Base-by-base conservation (phyloP, 192 early-diverging fungal species). In the Coemansia sp. region DNA sequence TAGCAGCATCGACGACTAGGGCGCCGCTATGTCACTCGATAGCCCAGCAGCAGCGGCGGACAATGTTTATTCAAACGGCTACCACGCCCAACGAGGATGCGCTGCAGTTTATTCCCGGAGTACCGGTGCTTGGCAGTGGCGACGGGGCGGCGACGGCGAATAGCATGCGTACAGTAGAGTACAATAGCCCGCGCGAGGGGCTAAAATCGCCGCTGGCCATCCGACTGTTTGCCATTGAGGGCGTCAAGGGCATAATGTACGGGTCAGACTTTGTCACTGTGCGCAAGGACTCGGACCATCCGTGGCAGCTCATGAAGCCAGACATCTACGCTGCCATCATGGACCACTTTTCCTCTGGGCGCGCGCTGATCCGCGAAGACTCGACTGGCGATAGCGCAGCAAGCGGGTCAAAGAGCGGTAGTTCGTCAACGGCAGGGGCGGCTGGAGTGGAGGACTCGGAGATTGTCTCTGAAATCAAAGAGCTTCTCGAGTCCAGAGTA, bases 251-350 rank as follows among this genome's bases (percentile, higher is more conserved):
- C 12, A 92, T 99, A 3, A 91, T 99, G 63, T 96, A 92, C 60
- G 94, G 95, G 29, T 83, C 89, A 7, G 97, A 99, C 71, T 98
- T 97, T 84, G 89, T 99, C 70, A 96, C 96, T 3, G 88, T 99
- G 70, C 91, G 93, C 57, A 98, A 97, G 77, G 89, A 96, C 64
- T 73, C 85, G 41, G 91, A 92, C 60, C 88, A 85, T n/a, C 88
- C 91, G 58, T 99, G 98, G 98, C 94, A 94, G 78, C 76, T 99
- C 60, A 92, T 99, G 90, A 98, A 98, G 68, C 97, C 97, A 11
- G 97, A 99, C 42, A 86, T 99, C 36, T 99, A 97, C 65, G 91
- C 92, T 3, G 86, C 92, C 47, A 98, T 99, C 60, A 98, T 98
- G 95, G 93, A 95, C 53, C 90, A 91, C 40, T 97, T 93, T 70